Evolutionary conservation across 192 early-diverging fungal species (phyloP).

Genomic region (Entomortierella beljakovae): DNA sequence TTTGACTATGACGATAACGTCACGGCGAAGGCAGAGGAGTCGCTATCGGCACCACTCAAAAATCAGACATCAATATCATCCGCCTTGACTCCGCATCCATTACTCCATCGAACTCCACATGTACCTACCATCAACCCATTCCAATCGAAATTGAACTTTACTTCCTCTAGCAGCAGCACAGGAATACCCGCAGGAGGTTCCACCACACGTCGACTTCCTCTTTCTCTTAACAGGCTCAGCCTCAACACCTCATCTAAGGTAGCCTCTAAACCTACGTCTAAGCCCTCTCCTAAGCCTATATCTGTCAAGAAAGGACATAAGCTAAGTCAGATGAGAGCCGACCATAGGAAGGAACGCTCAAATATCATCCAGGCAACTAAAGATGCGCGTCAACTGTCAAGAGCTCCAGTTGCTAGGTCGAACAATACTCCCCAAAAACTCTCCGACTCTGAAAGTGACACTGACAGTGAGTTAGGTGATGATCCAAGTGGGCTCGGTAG

Average conservation of each 20-base stretch:
- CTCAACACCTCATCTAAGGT: conserved; percentile 6
- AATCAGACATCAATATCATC: not conserved
- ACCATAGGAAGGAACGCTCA: conserved; percentile 23
- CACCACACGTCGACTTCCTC: conserved; percentile 9
- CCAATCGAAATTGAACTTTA: conserved; percentile 34
- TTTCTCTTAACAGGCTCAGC: conserved; percentile 15
- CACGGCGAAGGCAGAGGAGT: not conserved
- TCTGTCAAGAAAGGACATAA: conserved; percentile 53
- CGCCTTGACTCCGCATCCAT: not conserved
- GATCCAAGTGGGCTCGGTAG: conserved; percentile 38
- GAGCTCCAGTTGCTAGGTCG: not conserved
- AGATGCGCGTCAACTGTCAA: conserved; percentile 33
- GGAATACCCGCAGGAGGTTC: conserved; percentile 28
- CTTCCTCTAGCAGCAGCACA: not conserved
- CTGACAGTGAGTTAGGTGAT: conserved; percentile 46
- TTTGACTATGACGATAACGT: conserved; percentile 44
- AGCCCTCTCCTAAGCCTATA: conserved; percentile 21
- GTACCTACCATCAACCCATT: conserved; percentile 16
- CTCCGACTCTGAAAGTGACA: conserved; percentile 30
- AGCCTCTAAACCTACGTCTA: conserved; percentile 6
- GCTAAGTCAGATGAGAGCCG: conserved; percentile 41
- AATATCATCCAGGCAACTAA: conserved; percentile 34
- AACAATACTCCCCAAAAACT: conserved; percentile 4
- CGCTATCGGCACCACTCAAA: not conserved
- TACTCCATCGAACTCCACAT: conserved; percentile 2